Evolutionary conservation across 2,329 filamentous ascomycete species (phyloP).

Genomic region (Fusarium pininemorale): DNA sequence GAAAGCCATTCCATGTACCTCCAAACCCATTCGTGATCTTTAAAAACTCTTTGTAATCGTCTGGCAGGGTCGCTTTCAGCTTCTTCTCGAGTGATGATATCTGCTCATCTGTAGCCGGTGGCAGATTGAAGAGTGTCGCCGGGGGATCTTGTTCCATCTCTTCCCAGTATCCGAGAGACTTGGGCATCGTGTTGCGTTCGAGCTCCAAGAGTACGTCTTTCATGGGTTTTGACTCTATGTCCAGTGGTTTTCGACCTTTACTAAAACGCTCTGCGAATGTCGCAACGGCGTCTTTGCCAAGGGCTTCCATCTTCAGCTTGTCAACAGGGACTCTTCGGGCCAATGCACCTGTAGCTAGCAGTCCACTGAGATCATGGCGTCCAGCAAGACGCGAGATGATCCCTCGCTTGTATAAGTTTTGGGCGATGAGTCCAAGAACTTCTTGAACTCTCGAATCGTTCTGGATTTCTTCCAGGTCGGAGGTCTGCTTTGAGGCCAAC

Average conservation of each 20-base stretch:
- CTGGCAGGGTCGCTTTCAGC: constrained; percentile 1
- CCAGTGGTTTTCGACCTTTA: constrained; percentile 9
- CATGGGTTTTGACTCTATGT: constrained; percentile 2
- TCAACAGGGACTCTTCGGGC: constrained; percentile 24
- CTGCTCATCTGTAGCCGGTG: constrained; percentile 27
- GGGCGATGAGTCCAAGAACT: background rate
- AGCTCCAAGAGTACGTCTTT: constrained; percentile 14
- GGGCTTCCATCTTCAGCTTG: background rate
- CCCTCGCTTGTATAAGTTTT: background rate
- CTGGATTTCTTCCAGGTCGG: constrained; percentile 12
- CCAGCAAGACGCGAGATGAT: background rate
- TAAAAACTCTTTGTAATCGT: constrained; percentile 33
- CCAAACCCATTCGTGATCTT: constrained; percentile 34
- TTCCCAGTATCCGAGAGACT: background rate
- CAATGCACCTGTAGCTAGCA: constrained; percentile 21
- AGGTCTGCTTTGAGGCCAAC: constrained; percentile 4
- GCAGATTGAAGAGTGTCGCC: constrained; percentile 22
- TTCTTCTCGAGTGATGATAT: constrained; percentile 20
- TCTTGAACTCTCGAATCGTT: constrained; percentile 13
- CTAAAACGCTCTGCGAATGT: constrained; percentile 18
- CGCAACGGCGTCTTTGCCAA: constrained; percentile 3
- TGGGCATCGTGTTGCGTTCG: constrained; percentile 21
- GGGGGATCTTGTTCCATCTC: constrained; percentile 2
- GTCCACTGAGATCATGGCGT: constrained; percentile 6
- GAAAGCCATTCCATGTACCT: constrained; percentile 31